Base-by-base conservation (phyloP, 2,329 filamentous ascomycete species). In the Lachnum nothofagi region DNA sequence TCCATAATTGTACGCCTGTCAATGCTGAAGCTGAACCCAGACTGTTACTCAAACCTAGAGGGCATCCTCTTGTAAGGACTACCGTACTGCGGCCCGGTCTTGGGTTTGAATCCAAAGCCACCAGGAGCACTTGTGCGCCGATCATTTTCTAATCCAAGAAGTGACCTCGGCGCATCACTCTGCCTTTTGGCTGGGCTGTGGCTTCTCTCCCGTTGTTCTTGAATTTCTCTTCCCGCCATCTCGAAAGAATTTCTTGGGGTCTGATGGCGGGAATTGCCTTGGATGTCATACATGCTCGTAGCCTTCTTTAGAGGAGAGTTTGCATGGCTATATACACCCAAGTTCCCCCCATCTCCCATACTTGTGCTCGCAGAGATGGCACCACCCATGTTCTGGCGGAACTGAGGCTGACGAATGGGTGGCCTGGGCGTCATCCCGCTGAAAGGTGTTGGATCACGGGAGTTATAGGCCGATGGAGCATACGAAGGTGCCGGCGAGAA, bases 231-330 rank as follows among this genome's bases (percentile, higher is more conserved):
- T n/a, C 51, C 46, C 16, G 80, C 80, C 76, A 83, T 79, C 60
- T 83, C 79, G 34, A 76, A 72, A 3, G 78, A 80, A 58, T 82
- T 83, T 37, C 76, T 72, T 1, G 80, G 80, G 31, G 77, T 12
- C 12, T 27, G 77, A 6, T 65, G 62, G 20, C 68, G 68, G 12
- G 58, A 63, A 43, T 63, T 66, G 57, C 61, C 68, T 58, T 73
- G 71, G 37, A 81, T 72, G 48, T 86, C 67, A 68, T 80, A 68
- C 71, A 88, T 59, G 73, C 81, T 81, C 12, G 72, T 72, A 2
- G 86, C 77, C 65, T 95, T 95, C 60, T 89, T 85, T 10, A 97
- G 68, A 0, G 91, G 91, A 9, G 88, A 95, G 34, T 84, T 86
- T 5, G 83, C 82, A 65, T 95, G 88, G 5, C 78, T 85, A 66